Percentiles rank a stretch among this genome's conserved stretches.
phyloP scores from a whole-genome alignment of 768 basidiomycete species.

The Lactarius indigo region DNA sequence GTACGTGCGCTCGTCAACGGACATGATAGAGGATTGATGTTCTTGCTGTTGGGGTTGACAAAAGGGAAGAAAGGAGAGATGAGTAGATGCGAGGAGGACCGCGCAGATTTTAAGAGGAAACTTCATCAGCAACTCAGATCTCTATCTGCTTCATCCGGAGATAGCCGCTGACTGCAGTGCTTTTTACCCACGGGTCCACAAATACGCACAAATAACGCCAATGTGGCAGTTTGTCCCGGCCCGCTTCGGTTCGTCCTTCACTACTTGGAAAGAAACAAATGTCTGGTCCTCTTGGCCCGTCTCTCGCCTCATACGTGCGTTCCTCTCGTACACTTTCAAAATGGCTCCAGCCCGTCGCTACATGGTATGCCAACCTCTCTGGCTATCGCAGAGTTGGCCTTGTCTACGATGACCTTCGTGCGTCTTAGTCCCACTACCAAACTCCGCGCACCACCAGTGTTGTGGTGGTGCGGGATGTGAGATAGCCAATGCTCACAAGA shows the following conservation, averaged over 20 bases:
- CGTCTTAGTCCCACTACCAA: constrained; percentile 35
- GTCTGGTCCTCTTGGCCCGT: constrained; percentile 65
- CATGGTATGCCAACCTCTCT: constrained; percentile 74
- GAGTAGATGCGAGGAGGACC: constrained; percentile 24
- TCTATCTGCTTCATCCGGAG: constrained; percentile 16
- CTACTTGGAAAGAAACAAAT: constrained; percentile 6
- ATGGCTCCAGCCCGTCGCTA: constrained; percentile 72
- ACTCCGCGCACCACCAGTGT: constrained; percentile 10
- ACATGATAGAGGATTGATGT: constrained; percentile 45
- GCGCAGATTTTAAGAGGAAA: constrained; percentile 32
- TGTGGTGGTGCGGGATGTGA: background rate
- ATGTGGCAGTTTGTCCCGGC: constrained; percentile 30
- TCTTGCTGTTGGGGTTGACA: constrained; percentile 24
- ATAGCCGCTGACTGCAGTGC: constrained; percentile 19
- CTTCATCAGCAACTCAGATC: constrained; percentile 19
- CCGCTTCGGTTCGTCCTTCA: background rate
- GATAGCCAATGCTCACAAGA: constrained; percentile 8
- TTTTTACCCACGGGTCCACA: too few species aligned
- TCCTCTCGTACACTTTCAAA: constrained; percentile 63
- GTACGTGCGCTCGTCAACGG: constrained; percentile 84
- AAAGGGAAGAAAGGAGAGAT: constrained; percentile 32
- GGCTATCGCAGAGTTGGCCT: constrained; percentile 89
- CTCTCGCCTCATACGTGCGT: constrained; percentile 73
- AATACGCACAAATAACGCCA: constrained; percentile 40
- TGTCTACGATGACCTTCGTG: constrained; percentile 92